Evolutionary conservation across 2,329 filamentous ascomycete species (phyloP).

Genomic region (Aspergillus candidus): DNA sequence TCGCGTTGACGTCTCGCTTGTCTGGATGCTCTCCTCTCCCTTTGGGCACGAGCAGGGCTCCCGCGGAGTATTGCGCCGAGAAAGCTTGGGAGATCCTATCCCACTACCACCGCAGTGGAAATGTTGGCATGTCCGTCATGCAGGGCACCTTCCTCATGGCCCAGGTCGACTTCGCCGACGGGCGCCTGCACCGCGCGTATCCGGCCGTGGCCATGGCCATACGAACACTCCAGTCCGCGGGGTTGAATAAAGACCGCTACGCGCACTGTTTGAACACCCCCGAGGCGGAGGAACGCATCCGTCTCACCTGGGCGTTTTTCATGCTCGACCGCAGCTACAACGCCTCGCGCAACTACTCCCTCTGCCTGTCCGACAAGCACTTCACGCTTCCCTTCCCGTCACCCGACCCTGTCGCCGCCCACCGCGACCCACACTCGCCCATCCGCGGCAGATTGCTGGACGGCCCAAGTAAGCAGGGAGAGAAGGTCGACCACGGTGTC

Average conservation of each 20-base stretch:
- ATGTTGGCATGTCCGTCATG: conserved; percentile 15
- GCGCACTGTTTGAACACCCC: conserved; percentile 1
- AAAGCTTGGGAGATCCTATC: conserved; percentile 20
- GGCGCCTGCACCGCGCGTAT: conserved; percentile 17
- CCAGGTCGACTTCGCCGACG: conserved; percentile 20
- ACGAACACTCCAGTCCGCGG: conserved; percentile 17
- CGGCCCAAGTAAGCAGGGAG: conserved; percentile 12
- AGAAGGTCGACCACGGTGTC: conserved; percentile 18
- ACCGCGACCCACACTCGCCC: background rate
- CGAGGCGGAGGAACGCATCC: conserved; percentile 12
- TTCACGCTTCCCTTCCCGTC: conserved; percentile 19
- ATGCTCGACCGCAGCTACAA: conserved; percentile 23
- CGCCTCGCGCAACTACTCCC: conserved; percentile 19
- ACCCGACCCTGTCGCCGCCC: background rate
- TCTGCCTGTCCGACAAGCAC: conserved; percentile 20
- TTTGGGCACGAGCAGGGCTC: background rate
- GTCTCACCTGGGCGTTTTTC: conserved; percentile 22
- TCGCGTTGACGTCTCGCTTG: conserved; percentile 19
- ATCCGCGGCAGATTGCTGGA: conserved; percentile 12
- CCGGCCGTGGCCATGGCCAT: conserved; percentile 17
- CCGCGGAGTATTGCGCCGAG: conserved; percentile 7
- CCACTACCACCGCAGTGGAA: conserved; percentile 10
- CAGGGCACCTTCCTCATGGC: conserved; percentile 21
- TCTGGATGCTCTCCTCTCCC: conserved; percentile 6
- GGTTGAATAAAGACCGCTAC: conserved; percentile 14